These are phyloP conservation scores for Ceratorhiza oryzae-sativae DNA, from an alignment of 1,284 basidiomycete genomes.

Conservation along the genomic window DNA sequence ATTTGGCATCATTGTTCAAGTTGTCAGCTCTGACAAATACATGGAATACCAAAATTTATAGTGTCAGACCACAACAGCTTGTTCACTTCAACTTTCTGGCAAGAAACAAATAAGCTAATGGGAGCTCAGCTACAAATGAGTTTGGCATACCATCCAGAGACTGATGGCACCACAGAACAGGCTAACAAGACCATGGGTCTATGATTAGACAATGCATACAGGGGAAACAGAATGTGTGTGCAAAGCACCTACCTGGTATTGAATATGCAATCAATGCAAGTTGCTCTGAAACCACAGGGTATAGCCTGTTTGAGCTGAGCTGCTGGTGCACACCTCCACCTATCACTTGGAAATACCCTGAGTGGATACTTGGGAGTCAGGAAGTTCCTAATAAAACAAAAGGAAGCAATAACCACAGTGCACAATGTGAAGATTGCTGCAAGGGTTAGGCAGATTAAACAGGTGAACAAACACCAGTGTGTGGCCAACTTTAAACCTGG, in stretches of 20 bases:
- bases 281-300: constrained; percentile 48
- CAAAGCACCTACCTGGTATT: constrained; percentile 50
- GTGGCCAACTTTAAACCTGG: constrained; percentile 10
- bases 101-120: constrained; percentile 47
- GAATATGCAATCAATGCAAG: constrained; percentile 52
- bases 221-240: constrained; percentile 54
- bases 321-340: constrained; percentile 46
- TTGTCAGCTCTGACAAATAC: too few species aligned
- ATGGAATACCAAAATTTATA: constrained; percentile 47
- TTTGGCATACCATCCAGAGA: constrained; percentile 46
- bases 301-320: constrained; percentile 52
- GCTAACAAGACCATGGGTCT: constrained; percentile 54
- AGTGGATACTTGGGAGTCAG: constrained; percentile 45
- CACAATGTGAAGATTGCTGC: constrained; percentile 50
- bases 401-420: constrained; percentile 47
- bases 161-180: constrained; percentile 44
- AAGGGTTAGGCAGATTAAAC: constrained; percentile 46
- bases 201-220: constrained; percentile 52
- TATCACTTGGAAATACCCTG: constrained; percentile 47
- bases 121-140: constrained; percentile 47
- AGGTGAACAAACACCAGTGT: constrained; percentile 48
- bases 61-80: constrained; percentile 44
- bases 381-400: constrained; percentile 46
- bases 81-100: constrained; percentile 48
- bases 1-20: too few species aligned